phyloP scores from a whole-genome alignment of 2,329 filamentous ascomycete genomes.

The Pseudogymnoascus sp. region DNA sequence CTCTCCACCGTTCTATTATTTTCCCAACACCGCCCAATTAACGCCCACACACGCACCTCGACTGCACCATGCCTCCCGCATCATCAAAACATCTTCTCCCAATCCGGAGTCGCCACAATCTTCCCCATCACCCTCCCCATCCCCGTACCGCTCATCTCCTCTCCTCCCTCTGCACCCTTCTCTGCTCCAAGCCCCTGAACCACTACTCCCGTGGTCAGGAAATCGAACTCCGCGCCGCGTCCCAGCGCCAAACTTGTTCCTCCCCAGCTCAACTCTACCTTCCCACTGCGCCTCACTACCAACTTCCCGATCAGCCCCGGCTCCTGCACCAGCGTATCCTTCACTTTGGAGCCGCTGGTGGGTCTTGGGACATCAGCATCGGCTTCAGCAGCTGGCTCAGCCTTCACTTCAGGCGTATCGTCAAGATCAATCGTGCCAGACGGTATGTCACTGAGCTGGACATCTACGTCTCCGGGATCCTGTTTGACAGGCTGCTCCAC shows the following conservation, averaged over 20 bases:
- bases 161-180: constrained; percentile 21
- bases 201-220: constrained; percentile 51
- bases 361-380: constrained; percentile 10
- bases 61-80: background rate
- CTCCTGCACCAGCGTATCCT: constrained; percentile 28
- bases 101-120: constrained; percentile 51
- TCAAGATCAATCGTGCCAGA: background rate
- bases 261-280: constrained; percentile 55
- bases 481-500: constrained; percentile 12
- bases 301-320: constrained; percentile 54
- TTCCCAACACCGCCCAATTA: background rate
- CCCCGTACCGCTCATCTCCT: constrained; percentile 38
- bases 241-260: constrained; percentile 46
- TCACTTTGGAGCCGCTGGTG: constrained; percentile 13
- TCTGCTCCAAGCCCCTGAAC: constrained; percentile 41
- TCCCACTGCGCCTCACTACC: constrained; percentile 52
- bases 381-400: constrained; percentile 29
- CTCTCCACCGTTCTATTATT: background rate
- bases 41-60: background rate
- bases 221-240: constrained; percentile 45
- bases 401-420: constrained; percentile 15
- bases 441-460: constrained; percentile 12
- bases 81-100: constrained; percentile 34
- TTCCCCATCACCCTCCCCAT: constrained; percentile 58
- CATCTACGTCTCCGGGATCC: constrained; percentile 15